Conservation (phyloP, 1,139 yeast species). For the Nakaseomyces uthaithaninus region DNA sequence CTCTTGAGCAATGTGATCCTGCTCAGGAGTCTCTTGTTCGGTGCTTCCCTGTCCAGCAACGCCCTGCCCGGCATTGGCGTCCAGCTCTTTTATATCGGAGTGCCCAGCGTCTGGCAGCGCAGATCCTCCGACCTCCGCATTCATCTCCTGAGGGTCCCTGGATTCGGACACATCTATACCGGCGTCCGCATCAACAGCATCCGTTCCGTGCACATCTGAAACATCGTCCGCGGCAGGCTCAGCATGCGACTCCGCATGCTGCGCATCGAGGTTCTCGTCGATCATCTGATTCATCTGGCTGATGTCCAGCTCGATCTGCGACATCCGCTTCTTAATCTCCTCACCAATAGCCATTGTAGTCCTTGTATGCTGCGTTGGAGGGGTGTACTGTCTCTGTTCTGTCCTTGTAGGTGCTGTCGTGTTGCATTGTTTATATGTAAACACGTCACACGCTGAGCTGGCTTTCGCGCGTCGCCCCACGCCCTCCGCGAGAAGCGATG, state of each 20-base stretch:
- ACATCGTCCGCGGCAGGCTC: conserved; percentile 1
- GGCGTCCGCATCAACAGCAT: background rate
- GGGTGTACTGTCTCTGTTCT: no score
- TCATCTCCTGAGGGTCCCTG: no score
- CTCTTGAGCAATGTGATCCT: background rate
- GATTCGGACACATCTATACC: background rate
- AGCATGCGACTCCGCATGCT: no score
- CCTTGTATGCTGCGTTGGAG: no score
- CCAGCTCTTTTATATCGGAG: background rate
- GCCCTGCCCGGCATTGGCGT: no score
- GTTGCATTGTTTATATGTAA: no score
- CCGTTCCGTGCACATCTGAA: background rate
- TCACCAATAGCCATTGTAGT: conserved; percentile 18
- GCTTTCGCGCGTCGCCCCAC: no score
- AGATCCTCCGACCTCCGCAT: background rate
- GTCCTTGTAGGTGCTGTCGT: no score
- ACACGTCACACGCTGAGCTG: no score
- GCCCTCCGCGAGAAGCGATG: no score
- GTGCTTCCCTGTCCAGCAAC: no score
- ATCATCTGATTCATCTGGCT: conserved; percentile 31
- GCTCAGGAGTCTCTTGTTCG: background rate
- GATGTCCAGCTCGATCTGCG: conserved; percentile 31
- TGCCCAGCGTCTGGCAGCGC: background rate
- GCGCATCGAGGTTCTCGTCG: conserved; percentile 23
- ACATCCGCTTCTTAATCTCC: conserved; percentile 28